A percentile compares a stretch with the other conserved stretches of the same genome.
Evolutionary conservation across 2,329 filamentous ascomycete species (phyloP).

Genomic region (Hypoxylon sp.): DNA sequence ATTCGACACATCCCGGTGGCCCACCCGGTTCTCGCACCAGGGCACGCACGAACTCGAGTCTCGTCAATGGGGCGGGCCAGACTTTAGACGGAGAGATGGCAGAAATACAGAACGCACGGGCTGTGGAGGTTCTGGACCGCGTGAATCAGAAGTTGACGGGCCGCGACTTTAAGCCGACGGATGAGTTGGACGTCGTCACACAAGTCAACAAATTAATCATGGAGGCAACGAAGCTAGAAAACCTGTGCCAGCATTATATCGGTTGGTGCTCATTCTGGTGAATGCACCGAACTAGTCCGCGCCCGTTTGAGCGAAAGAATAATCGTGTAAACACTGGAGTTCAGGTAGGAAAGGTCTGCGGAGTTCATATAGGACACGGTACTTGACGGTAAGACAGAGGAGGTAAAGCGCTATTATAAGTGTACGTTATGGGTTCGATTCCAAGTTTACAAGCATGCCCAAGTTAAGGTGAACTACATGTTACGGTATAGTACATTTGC

Average conservation of each 20-base stretch:
- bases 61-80: slow-evolving; percentile 53
- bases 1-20: slow-evolving; percentile 58
- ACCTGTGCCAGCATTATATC: slow-evolving; percentile 98
- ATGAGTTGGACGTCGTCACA: slow-evolving; percentile 85
- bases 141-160: slow-evolving; percentile 97
- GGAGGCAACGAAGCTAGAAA: slow-evolving; percentile 96
- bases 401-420: background rate
- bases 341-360: slow-evolving; percentile 9
- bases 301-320: background rate
- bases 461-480: background rate
- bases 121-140: slow-evolving; percentile 88
- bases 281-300: slow-evolving; percentile 15
- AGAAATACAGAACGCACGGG: slow-evolving; percentile 93
- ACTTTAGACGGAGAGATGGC: slow-evolving; percentile 60
- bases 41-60: slow-evolving; percentile 70
- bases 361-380: slow-evolving; percentile 1
- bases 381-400: background rate
- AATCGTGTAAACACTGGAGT: slow-evolving; percentile 5
- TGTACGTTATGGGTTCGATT: background rate
- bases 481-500: background rate
- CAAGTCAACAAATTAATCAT: slow-evolving; percentile 96
- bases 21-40: slow-evolving; percentile 65
- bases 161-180: slow-evolving; percentile 86
- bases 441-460: background rate
- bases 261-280: slow-evolving; percentile 99